Base-by-base conservation (phyloP, 2,329 filamentous ascomycete genomes). In the Trichoderma sp. region DNA sequence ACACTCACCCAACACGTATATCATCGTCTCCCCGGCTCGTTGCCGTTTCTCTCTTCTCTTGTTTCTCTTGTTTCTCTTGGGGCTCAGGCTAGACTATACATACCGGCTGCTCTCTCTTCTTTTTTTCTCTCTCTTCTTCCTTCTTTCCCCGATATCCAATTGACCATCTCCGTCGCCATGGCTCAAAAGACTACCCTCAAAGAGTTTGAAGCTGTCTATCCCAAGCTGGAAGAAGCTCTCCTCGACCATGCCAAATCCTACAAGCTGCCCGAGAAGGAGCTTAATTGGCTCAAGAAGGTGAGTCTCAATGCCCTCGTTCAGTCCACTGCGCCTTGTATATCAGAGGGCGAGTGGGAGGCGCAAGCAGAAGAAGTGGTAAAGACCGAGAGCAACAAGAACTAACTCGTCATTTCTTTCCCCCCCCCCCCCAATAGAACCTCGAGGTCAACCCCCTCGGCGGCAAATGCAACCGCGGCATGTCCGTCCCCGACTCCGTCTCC, bases 381-480 rank as follows among this genome's bases (percentile, higher is more conserved):
- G 5, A 45, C 2, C 2, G 19, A 19, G 29, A n/a, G 6, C 52
- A 13, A 5, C 1, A 35, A 22, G 42, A 22, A 45, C 35, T 22
- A 61, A 61, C 17, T 6, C 19, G n/a, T 17, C 13, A 29, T 37
- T 12, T 29, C 13, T 34, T 15, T 22, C 29, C 29, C 6, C 3
- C 7, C 32, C 50, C 1, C 17, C 7, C 10, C 34, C 0, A 5
- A 2, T 19, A 67, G 68, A 57, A 87, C 70, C 86, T 98, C 75
- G 87, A 94, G 77, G 86, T 88, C 82, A 99, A 99, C 83, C 89
- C 92, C 7, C 84, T 95, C 64, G 95, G 95, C 74, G 95, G 95
- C 78, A 99, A 99, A 86, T 97, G 94, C 84, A 99, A 99, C 84
- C 93, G 95, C 77, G 95, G 95, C 82, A 96, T 99, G 88, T 98